phyloP scores from a whole-genome alignment of 805 yeast genomes.

The Brettanomyces sp. region DNA sequence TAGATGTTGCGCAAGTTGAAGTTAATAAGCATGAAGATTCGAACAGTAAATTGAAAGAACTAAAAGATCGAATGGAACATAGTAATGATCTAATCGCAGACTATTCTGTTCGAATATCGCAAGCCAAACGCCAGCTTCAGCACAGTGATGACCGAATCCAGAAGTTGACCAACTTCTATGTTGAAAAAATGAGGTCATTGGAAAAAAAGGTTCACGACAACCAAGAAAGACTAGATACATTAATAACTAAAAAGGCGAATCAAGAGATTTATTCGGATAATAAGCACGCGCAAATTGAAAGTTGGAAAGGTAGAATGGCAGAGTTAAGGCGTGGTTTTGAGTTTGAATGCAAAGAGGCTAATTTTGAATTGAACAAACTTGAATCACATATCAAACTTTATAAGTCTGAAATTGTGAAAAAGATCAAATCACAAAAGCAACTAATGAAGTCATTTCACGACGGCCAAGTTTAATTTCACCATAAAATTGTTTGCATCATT shows the following conservation, averaged over 20 bases:
- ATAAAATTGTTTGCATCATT: not conserved
- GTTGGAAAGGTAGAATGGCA: conserved; percentile 25
- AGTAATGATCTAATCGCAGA: conserved; percentile 34
- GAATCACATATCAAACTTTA: conserved; percentile 48
- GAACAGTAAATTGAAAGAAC: conserved; percentile 17
- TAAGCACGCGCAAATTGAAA: conserved; percentile 38
- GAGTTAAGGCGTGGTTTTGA: conserved; percentile 36
- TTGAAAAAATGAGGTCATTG: conserved; percentile 33
- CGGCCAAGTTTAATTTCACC: not conserved
- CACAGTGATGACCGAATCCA: conserved; percentile 38
- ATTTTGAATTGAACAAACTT: conserved; percentile 43
- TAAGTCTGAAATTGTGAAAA: conserved; percentile 39
- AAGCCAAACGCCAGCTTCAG: conserved; percentile 40
- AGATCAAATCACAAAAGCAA: conserved; percentile 8
- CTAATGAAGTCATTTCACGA: not conserved
- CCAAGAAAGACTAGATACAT: conserved; percentile 35
- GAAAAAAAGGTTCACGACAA: conserved; percentile 34
- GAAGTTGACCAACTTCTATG: conserved; percentile 34
- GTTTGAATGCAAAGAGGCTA: conserved; percentile 42
- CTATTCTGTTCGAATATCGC: conserved; percentile 32
- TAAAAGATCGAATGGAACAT: conserved; percentile 26
- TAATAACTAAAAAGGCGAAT: conserved; percentile 38
- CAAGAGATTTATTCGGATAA: conserved; percentile 40
- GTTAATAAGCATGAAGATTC: conserved; percentile 30
- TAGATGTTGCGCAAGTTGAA: conserved; percentile 44